Conservation (phyloP, 192 early-diverging fungal species). For the Backusella circina region DNA sequence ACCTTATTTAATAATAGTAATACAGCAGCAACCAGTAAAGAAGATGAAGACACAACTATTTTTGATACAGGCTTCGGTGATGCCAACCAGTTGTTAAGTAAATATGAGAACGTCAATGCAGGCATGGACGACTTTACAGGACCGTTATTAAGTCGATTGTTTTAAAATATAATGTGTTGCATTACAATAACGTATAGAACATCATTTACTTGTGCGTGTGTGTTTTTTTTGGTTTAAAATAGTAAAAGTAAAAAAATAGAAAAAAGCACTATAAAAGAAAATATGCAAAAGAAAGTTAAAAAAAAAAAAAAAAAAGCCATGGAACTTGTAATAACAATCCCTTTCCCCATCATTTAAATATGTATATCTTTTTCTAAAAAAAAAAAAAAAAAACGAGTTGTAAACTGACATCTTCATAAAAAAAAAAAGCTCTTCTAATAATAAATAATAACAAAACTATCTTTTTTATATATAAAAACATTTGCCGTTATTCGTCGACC, state of each 20-base stretch:
- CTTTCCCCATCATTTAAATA: neutral
- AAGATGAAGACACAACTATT: neutral
- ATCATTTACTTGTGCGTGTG: neutral
- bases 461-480: neutral
- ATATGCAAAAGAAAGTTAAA: no score
- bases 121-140: slow-evolving; percentile 13
- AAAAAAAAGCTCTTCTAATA: slow-evolving; percentile 34
- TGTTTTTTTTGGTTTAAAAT: neutral
- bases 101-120: slow-evolving; percentile 19
- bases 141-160: slow-evolving; percentile 8
- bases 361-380: neutral
- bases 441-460: slow-evolving; percentile 1
- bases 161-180: neutral
- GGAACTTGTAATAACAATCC: neutral
- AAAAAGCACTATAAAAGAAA: no score
- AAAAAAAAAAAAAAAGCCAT: neutral
- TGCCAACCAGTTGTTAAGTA: neutral
- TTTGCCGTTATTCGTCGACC: neutral
- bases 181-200: neutral
- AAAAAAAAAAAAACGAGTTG: neutral
- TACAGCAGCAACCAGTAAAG: neutral
- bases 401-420: neutral
- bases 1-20: neutral
- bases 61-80: neutral
- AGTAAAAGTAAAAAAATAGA: neutral